These are phyloP conservation scores for Phytophthora podocarpi DNA, from an alignment of 352 stramenopile genomes.

Conservation along the genomic window DNA sequence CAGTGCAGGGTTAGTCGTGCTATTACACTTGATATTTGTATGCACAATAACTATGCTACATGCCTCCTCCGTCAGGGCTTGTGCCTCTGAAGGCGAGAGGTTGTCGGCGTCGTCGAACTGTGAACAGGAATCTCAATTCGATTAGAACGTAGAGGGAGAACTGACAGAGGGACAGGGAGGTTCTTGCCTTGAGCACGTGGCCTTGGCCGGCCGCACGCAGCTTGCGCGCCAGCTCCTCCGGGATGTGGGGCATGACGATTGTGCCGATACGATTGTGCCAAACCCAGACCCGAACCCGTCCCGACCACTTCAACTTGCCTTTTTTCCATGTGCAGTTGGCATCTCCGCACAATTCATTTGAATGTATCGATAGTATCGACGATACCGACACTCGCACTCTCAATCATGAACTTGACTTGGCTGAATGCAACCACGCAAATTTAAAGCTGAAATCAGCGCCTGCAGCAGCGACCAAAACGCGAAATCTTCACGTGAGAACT, in stretches of 20 bases:
- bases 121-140: not conserved
- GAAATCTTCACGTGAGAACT: no score
- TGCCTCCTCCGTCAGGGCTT: constrained; percentile 56
- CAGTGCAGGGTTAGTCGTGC: not conserved
- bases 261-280: not conserved
- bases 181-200: constrained; percentile 70
- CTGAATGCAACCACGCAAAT: constrained; percentile 16
- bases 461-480: not conserved
- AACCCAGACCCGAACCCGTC: not conserved
- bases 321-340: no score
- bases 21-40: not conserved
- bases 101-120: constrained; percentile 75
- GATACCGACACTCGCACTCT: no score
- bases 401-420: no score
- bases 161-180: not conserved
- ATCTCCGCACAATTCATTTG: no score
- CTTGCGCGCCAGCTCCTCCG: constrained; percentile 34
- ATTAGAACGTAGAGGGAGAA: not conserved
- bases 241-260: constrained; percentile 29
- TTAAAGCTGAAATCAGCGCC: constrained; percentile 29
- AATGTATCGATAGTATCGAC: no score
- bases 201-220: constrained; percentile 56
- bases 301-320: not conserved
- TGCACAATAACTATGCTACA: not conserved
- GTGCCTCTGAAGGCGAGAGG: constrained; percentile 45